Evolutionary conservation across 352 stramenopile genomes (phyloP), one percentile per base, ranked within the genome.

Genomic region (Phytophthora macrochlamydospora): DNA sequence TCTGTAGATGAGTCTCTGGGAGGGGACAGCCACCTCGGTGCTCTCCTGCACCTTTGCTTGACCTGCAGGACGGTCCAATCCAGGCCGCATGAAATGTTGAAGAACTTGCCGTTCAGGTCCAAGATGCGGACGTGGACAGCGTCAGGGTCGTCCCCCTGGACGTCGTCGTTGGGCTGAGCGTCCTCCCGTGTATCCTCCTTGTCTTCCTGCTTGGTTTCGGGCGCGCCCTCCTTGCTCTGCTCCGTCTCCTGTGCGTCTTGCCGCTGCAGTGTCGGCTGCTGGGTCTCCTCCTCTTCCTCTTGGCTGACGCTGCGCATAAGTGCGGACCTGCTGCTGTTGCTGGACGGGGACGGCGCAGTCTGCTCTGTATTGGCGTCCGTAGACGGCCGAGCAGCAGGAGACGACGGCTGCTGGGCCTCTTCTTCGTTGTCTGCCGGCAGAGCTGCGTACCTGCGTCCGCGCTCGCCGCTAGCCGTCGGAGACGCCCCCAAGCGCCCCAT

Each of bases 1-100:
- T 28, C 92, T 82, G 62, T 97, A 98, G 61, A 98, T 98, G 37
- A 98, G 82, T 29, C 92, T 78, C 76, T 98, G 93, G 8, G 85
- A 80, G 9, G 76, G 35, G 2, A 91, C 66, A 0, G 83, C 66
- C 42, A 96, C 84, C 45, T 93, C 87, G 0, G 87, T 91, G 51
- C 76, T 77, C 59, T 93, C 85, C 38, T 85, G 56, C 50, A 96
- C 82, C 51, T 92, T 88, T 75, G 62, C 67, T 95, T 94, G 56
- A 95, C 73, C 24, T 66, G 62, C 28, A 67, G 46, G 28, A 96
- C 83, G 8, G 44, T 81, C 85, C 81, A 93, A 50, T 93, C 83
- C 38, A 91, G 62, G 11, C 65, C 60, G 46, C 85, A 92, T 30
- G 75, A 35, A 57, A 96, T 87, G 38, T 76, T 82, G 62, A 94